Base-by-base conservation (phyloP, 306 rosid species). In the Sindora glabra region DNA sequence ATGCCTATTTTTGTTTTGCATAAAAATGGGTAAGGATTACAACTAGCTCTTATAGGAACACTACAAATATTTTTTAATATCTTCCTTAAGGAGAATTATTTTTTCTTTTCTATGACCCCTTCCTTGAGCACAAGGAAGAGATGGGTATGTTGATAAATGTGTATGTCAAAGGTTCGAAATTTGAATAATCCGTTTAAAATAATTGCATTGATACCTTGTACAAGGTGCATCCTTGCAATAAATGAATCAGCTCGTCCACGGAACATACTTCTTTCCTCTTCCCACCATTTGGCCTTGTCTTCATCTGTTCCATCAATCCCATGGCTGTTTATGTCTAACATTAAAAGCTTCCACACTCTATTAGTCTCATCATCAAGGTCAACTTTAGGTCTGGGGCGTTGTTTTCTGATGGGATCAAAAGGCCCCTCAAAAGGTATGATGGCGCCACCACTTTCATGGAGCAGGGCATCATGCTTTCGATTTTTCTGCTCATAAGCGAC, bases 141-240 rank as follows among this genome's bases (percentile, higher is more conserved):
- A 38, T 10, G 56, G 23, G 26, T 56, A 58, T 64, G 5, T 33
- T 26, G 51, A 51, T 53, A 63, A 15, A 18, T 17, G 29, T 61
- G 51, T 44, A n/a, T 30, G 57, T 32, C 58, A 47, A 36, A 45
- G 36, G 50, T 21, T 17, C 17, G 8, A 42, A 48, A 8, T 56
- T 48, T 47, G 27, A 5, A 55, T 57, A 65, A 64, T 39, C 55
- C 1, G 14, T 5, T 58, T 58, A 51, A 38, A 63, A 61, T 21
- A 16, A 41, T 40, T 64, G 67, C 10, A 32, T 21, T 60, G 63
- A 71, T 84, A 94, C 99, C 99, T 94, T 94, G 99, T 65, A 94
- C 99, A 24, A 89, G 99, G 84, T 81, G 99, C 99, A 94, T 94
- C 48, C 95, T 68, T 39, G 97, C 97, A 9, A 94, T 86, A 74